Evolutionary conservation across 495 filamentous ascomycete genomes (phyloP), one percentile per base, ranked within the genome.

Genomic region (Xylaria intraflava): DNA sequence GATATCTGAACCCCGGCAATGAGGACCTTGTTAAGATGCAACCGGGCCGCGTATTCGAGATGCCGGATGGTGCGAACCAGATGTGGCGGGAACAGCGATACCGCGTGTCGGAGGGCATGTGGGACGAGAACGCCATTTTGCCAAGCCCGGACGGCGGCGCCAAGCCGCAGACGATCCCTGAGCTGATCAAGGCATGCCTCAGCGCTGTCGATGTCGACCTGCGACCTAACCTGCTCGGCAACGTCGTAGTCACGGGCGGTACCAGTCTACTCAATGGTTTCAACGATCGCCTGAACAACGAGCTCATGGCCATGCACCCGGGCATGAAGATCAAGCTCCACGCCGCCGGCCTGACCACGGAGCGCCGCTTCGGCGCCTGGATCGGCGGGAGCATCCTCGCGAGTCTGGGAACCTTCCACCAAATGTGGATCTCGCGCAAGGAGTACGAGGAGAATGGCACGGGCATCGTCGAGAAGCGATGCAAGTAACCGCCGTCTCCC

Each of bases 371-470:
- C 69, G 90, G 87, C 11, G 84, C 85, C 26, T 99, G 94, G 94
- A 87, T 99, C 57, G 93, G 93, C 22, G 93, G 93, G 12, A 96
- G 90, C 73, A 96, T 99, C 59, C 73, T 97, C 61, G 92, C 87
- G 2, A 96, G 90, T 72, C 69, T 99, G 74, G 94, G 94, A 8
- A 95, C 89, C n/a, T 99, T 99, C 70, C 93, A 99, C 74, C 92
- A 96, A 66, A 88, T 97, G 87, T 99, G 93, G 93, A 90, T 99
- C 57, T 89, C 84, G 16, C 83, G 74, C 66, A 86, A 87, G 71
- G 86, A 90, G 75, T 90, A 89, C 68, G 83, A 87, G 54, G 86
- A 90, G 71, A 85, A 86, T 66, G 86, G 86, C 11, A 61, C 76
- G 0, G 75, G 74, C 10, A 83, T 89, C 57, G 83, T 89, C 16